Evolutionary conservation across 1,284 basidiomycete genomes (phyloP).

Genomic region (Apiotrichum sp.): DNA sequence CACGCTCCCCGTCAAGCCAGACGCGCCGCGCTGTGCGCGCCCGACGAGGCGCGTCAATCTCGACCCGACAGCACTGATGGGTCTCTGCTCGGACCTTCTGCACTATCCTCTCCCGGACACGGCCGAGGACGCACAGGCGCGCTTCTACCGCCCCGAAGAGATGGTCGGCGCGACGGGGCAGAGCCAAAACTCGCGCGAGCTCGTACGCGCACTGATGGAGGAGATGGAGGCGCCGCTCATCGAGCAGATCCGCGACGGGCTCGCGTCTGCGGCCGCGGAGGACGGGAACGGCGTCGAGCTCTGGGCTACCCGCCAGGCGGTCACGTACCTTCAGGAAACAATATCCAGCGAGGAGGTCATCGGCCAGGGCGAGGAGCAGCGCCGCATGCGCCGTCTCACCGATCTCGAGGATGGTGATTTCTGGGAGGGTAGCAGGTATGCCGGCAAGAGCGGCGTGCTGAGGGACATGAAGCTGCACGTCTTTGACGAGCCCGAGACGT

Average conservation of each 20-base stretch:
- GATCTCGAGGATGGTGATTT: slow-evolving; percentile 39
- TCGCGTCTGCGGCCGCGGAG: slow-evolving; percentile 7
- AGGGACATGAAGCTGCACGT: slow-evolving; percentile 25
- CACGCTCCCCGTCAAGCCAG: slow-evolving; percentile 50
- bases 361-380: slow-evolving; percentile 38
- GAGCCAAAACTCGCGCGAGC: slow-evolving; percentile 39
- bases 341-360: slow-evolving; percentile 28
- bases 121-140: slow-evolving; percentile 52
- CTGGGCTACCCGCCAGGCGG: slow-evolving; percentile 70
- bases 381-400: slow-evolving; percentile 34
- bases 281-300: slow-evolving; percentile 52
- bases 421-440: slow-evolving; percentile 40
- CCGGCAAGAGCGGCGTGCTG: slow-evolving; percentile 27
- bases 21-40: slow-evolving; percentile 62
- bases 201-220: slow-evolving; percentile 48
- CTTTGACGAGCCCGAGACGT: slow-evolving; percentile 22
- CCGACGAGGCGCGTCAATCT: slow-evolving; percentile 56
- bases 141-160: slow-evolving; percentile 53
- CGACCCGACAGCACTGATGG: slow-evolving; percentile 73
- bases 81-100: slow-evolving; percentile 72
- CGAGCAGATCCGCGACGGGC: slow-evolving; percentile 54
- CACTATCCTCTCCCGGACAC: slow-evolving; percentile 61
- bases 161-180: slow-evolving; percentile 21
- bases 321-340: slow-evolving; percentile 47
- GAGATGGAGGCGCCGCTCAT: slow-evolving; percentile 65